Evolutionary conservation across 2,329 filamentous ascomycete species (phyloP), one percentile per base, ranked within the genome.

Genomic region (Aspergillus sp.): DNA sequence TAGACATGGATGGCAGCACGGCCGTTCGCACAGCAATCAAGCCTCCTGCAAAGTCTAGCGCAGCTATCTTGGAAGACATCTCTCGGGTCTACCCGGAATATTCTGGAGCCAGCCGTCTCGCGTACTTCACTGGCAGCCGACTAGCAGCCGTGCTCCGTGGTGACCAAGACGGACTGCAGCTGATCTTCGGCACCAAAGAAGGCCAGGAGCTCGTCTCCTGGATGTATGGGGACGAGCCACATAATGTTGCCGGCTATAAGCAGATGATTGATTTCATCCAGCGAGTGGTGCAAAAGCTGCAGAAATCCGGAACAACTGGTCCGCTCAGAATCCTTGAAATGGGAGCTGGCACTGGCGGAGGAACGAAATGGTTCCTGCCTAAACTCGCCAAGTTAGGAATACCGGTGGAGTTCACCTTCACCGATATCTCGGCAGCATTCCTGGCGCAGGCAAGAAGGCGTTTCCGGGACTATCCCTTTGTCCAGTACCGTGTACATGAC

Each of bases 241-340:
- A 75, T 36, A 72, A 74, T 55, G 55, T 65, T 6, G 45, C 70
- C 6, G 61, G 61, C 17, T 68, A 68, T 46, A 58, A 60, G 19
- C 68, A 71, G 23, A 71, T 75, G 62, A 60, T 59, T 16, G 66
- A 70, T 36, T 67, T 73, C 49, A 50, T 74, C 17, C 44, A 48
- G 3, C 54, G 58, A 1, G 31, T 67, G 0, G 49, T 58, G 4
- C 17, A 40, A 2, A 54, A 52, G 25, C n/a, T 60, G 5, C 34
- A 38, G 34, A 38, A 38, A 5, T 2, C 19, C 5, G 67, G 64
- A 0, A 64, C 65, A 57, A n/a, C 29, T 9, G 43, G 49, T 1
- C 44, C 61, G 3, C 55, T 76, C n/a, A 60, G 64, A 2, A 72
- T 79, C 34, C 64, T 80, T 0, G 73, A 76, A 42, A 60, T 73